These are phyloP conservation scores for Tolypocladium pustulatum DNA, from an alignment of 2,329 filamentous ascomycete genomes.

Conservation along the genomic window DNA sequence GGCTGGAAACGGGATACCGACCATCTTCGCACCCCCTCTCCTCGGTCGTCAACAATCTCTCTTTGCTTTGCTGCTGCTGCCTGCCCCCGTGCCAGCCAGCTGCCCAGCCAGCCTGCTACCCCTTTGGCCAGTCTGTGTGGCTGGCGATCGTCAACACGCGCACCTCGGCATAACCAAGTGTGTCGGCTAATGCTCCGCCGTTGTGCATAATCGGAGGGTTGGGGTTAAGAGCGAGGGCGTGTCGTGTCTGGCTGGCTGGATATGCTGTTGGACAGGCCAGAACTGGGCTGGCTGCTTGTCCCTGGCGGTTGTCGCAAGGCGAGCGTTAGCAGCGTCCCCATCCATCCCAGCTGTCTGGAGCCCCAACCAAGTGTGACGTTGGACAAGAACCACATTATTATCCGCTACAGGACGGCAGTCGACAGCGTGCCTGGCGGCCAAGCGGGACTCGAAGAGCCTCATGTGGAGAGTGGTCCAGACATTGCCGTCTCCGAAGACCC, in stretches of 20 bases:
- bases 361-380: slow-evolving; percentile 4
- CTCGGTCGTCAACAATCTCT: neutral
- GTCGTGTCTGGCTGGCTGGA: neutral
- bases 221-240: neutral
- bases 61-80: neutral
- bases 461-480: slow-evolving; percentile 10
- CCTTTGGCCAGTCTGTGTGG: neutral
- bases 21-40: neutral
- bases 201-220: slow-evolving; percentile 6
- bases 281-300: neutral
- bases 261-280: neutral
- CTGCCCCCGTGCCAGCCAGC: neutral
- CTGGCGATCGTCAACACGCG: slow-evolving; percentile 1
- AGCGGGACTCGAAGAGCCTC: slow-evolving; percentile 10
- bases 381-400: slow-evolving; percentile 4
- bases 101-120: neutral
- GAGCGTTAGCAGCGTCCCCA: neutral
- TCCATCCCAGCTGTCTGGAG: neutral
- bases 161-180: neutral
- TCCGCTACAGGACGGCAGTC: slow-evolving; percentile 6
- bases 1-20: slow-evolving; percentile 11
- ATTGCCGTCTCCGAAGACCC: slow-evolving; percentile 4
- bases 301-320: neutral
- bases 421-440: slow-evolving; percentile 5
- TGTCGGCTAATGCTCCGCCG: slow-evolving; percentile 1